phyloP scores from a whole-genome alignment of 257 asterid genomes.

The Oldenlandia corymbosa region DNA sequence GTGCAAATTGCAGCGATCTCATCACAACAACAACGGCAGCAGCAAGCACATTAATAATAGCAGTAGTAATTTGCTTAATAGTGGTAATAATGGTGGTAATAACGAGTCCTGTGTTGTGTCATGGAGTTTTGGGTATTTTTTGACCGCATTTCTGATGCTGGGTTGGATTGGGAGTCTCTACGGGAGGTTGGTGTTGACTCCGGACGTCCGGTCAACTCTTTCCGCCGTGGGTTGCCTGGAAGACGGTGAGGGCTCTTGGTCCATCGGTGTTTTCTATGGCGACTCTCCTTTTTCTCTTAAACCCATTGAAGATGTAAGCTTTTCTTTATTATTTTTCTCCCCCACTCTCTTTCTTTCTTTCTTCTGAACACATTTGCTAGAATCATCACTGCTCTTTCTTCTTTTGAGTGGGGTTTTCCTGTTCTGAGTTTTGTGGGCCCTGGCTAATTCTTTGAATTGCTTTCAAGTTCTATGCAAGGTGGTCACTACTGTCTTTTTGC shows the following conservation, averaged over 20 bases:
- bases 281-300: slow-evolving; percentile 85
- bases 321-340: neutral
- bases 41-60: slow-evolving; percentile 14
- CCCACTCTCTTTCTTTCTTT: neutral
- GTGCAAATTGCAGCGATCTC: slow-evolving; percentile 17
- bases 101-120: slow-evolving; percentile 21
- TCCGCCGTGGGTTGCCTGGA: slow-evolving; percentile 54
- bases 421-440: slow-evolving; percentile 11
- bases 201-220: slow-evolving; percentile 55
- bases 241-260: slow-evolving; percentile 94
- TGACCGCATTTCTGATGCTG: slow-evolving; percentile 54
- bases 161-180: slow-evolving; percentile 66
- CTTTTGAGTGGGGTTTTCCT: neutral
- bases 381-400: neutral
- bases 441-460: neutral
- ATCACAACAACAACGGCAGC: neutral
- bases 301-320: slow-evolving; percentile 83
- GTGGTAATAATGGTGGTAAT: slow-evolving; percentile 1
- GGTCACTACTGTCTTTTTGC: neutral
- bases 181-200: slow-evolving; percentile 46
- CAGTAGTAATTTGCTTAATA: slow-evolving; percentile 3
- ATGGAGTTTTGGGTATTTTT: slow-evolving; percentile 46
- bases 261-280: slow-evolving; percentile 82
- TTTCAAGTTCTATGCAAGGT: neutral
- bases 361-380: neutral